Base-by-base conservation (phyloP, 2,329 filamentous ascomycete genomes). In the Pseudopyricularia cyperi region DNA sequence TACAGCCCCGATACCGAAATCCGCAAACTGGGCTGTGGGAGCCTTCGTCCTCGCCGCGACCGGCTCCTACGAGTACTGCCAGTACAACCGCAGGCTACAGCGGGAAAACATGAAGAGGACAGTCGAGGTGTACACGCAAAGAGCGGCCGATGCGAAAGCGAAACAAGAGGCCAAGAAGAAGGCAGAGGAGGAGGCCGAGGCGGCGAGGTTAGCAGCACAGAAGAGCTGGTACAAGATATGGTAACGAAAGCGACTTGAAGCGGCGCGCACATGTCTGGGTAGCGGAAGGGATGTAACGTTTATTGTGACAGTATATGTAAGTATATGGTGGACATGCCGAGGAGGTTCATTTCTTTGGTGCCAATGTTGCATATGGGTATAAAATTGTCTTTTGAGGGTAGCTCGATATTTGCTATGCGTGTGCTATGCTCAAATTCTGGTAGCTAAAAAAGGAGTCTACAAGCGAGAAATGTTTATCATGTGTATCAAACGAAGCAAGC, bases 21-120 rank as follows among this genome's bases (percentile, higher is more conserved):
- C 87, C 1, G 83, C 85, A 34, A 94, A 94, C 62, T 95, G 87
- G 86, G 89, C 89, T 0, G 89, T 93, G 6, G 87, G 82, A 7
- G 75, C 80, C 34, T 95, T 93, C 65, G 73, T 83, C 24, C 63
- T 85, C 19, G 78, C 77, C 7, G 83, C 85, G n/a, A 72, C 85
- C 47, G 75, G 76, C 30, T 83, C 84, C 50, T 93, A 89, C 68
- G 88, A 96, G 68, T 89, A 85, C 62, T 97, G 91, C 69, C 82
- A 89, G 62, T 83, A 82, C 58, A 77, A 79, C 55, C 76, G 89
- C 54, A 74, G 79, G 48, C 75, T 84, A 55, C 91, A 97, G 68
- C 79, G 83, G 60, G 80, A 83, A 55, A 85, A 88, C 56, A 91
- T 98, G 82, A 85, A 86, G 65, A 75, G 89, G 57, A 87, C 87